Base-by-base conservation (phyloP, 2,329 filamentous ascomycete genomes). In the Microdochium nivale region DNA sequence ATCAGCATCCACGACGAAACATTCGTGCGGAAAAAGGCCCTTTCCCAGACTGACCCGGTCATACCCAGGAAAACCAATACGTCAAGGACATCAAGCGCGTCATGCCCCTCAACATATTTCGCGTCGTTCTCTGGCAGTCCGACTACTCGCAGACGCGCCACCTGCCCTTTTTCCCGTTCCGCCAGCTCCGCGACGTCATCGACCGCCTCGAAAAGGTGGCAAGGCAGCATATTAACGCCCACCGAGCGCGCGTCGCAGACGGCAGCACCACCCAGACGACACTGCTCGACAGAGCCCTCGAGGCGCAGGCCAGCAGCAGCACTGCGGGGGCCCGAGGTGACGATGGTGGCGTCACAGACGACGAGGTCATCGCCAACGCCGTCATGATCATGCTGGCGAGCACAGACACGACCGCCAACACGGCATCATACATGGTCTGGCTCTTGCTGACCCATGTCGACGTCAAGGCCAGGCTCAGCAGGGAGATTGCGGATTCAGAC, bases 351-450 rank as follows among this genome's bases (percentile, higher is more conserved):
- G 14, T 47, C 9, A 23, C 46, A 13, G 25, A 16, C 3, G 10
- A 13, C 46, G 68, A 75, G n/a, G 66, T 75, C 1, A 48, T 55
- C 3, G 54, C 57, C 13, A 70, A 76, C 49, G 74, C 74, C 0
- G 62, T 47, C 24, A 30, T 30, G n/a, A 11, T 27, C 46, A 47
- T 47, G 24, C 24, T 75, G 5, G 76, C 74, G 2, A 75, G 75
- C 1, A 73, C 67, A 25, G 75, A 77, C 50, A 78, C 75, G 0
- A 77, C 75, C 0, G 70, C 74, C 1, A 62, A 67, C 16, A 70
- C 71, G 0, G 51, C 78, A 43, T 77, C 73, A 0, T 77, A 76
- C 49, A 56, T 73, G 1, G 54, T 70, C 11, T 75, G 68, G 67
- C 59, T 61, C 2, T 57, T 70, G 13, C 64, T 60, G 30, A 52